Base-by-base conservation (phyloP, 2,329 filamentous ascomycete genomes). In the Calonectria naviculata region DNA sequence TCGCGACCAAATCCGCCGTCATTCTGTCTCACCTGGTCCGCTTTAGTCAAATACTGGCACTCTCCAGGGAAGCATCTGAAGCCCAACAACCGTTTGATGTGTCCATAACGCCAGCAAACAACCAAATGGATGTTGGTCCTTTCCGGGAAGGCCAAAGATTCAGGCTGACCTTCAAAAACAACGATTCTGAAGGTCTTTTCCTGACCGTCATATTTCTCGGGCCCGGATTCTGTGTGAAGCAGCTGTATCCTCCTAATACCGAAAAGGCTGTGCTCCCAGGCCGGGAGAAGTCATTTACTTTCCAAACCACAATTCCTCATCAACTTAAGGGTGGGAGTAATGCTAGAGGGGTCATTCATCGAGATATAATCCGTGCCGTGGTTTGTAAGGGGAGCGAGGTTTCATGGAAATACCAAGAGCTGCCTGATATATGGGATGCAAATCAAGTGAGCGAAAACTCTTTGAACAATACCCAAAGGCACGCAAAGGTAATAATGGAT, bases 351-450 rank as follows among this genome's bases (percentile, higher is more conserved):
- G n/a, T 56, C 2, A 6, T 21, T 4, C 49, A 56, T 13, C 31
- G 49, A 21, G 49, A 56, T n/a, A 56, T 56, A 15, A 15, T 56
- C 24, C 49, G 49, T 8, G 29, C 29, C 49, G 24, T 56, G 1
- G 29, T 56, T 1, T 36, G 49, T 21, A 21, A 15, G 19, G 29
- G 15, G 3, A 5, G 13, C 7, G 2, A 13, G 5, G 29, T 36
- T 24, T 36, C 31, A 5, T 56, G 31, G 31, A 56, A 26, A 13
- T 1, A 13, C 2, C 31, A 26, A 10, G 52, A 38, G 12, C 6
- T 56, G n/a, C 52, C 52, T 56, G 52, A 56, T 19, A 56, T 56
- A 2, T 56, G 52, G 31, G 21, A 38, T 26, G 52, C 52, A 2
- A 38, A 38, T 24, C 31, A 17, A 12, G 29, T 56, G 3, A 28